phyloP scores from a whole-genome alignment of 305 asterid species.

The Andrographis paniculata region DNA sequence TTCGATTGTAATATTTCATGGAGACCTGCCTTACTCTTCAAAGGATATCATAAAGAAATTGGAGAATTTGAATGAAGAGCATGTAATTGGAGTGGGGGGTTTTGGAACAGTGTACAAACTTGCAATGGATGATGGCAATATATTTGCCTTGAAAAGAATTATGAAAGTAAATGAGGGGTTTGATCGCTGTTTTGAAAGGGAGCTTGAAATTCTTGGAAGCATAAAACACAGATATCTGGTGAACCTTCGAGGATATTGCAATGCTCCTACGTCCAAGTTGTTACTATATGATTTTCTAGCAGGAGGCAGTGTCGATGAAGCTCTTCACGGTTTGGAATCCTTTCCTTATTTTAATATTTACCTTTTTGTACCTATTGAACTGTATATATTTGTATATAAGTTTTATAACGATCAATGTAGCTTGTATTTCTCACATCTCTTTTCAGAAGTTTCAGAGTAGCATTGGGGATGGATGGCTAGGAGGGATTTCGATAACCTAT shows the following conservation, averaged over 20 bases:
- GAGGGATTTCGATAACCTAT: no score
- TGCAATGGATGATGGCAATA: constrained; percentile 92
- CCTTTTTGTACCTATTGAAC: neutral
- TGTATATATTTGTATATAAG: no score
- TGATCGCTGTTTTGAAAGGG: constrained; percentile 90
- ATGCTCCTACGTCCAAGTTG: constrained; percentile 81
- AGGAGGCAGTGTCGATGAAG: constrained; percentile 93
- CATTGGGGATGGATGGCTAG: no score
- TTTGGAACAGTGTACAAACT: constrained; percentile 97
- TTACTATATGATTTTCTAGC: constrained; percentile 73
- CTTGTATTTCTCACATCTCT: no score
- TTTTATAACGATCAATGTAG: no score
- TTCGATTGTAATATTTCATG: constrained; percentile 94
- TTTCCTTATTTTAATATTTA: constrained; percentile 11
- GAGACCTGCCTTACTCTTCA: constrained; percentile 94
- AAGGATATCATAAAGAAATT: constrained; percentile 82
- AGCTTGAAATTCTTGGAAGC: constrained; percentile 98
- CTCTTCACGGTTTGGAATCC: constrained; percentile 85
- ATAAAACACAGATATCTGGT: constrained; percentile 87
- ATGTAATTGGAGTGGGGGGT: constrained; percentile 91
- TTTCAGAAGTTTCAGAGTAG: no score
- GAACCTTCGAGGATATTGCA: constrained; percentile 96
- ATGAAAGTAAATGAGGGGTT: constrained; percentile 87
- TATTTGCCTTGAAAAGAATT: constrained; percentile 88
- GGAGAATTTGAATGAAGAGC: constrained; percentile 75